phyloP scores from a whole-genome alignment of 768 basidiomycete species.

The Suillus occidentalis region DNA sequence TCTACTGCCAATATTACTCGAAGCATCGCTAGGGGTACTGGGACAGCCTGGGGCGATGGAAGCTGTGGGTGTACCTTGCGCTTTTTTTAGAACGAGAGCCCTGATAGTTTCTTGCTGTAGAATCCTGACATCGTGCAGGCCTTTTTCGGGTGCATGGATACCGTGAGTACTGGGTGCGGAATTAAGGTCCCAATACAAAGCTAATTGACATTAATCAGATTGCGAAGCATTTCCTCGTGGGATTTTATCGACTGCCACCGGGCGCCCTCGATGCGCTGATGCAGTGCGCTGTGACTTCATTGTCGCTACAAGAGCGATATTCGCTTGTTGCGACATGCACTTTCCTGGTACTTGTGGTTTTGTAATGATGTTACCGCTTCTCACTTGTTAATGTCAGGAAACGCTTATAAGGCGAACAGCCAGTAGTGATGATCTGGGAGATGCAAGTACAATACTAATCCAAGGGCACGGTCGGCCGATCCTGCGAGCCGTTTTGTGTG shows the following conservation, averaged over 20 bases:
- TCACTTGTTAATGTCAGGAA: constrained; percentile 38
- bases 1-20: constrained; percentile 57
- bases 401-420: constrained; percentile 68
- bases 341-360: constrained; percentile 64
- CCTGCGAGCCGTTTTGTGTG: constrained; percentile 71
- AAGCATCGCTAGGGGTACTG: constrained; percentile 54
- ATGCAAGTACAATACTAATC: constrained; percentile 53
- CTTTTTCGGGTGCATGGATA: constrained; percentile 83
- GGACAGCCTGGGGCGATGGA: constrained; percentile 66
- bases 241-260: constrained; percentile 63
- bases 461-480: constrained; percentile 60
- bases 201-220: background rate
- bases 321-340: constrained; percentile 79
- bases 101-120: constrained; percentile 38
- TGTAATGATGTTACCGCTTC: constrained; percentile 6
- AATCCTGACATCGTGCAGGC: constrained; percentile 91
- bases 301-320: constrained; percentile 81
- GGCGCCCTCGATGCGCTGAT: constrained; percentile 67
- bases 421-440: constrained; percentile 57
- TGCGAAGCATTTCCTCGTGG: constrained; percentile 27
- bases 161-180: constrained; percentile 42
- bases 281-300: constrained; percentile 63
- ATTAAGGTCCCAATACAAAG: background rate
- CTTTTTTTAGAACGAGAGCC: background rate
- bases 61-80: constrained; percentile 45